Conservation (phyloP, 148 eudicot genomes). For the Arctostaphylos glauca region DNA sequence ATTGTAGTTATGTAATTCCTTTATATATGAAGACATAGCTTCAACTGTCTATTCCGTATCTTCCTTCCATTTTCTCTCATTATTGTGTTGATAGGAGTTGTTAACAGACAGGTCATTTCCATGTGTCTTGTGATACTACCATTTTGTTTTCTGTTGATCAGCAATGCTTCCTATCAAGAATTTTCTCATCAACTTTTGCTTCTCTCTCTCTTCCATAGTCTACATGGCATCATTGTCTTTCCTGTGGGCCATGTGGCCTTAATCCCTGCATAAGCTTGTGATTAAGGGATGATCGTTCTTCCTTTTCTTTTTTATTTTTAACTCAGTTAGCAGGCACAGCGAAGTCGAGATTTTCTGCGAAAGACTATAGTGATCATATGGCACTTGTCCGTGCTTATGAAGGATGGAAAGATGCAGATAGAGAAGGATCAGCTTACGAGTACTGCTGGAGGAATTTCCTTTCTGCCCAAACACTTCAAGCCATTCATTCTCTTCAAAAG, state of each 20-base stretch:
- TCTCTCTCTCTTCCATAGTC: background rate
- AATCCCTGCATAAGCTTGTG: background rate
- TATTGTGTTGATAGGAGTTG: background rate
- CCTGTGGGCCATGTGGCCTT: background rate
- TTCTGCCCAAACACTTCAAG: slow-evolving; percentile 97
- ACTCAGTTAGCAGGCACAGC: slow-evolving; percentile 96
- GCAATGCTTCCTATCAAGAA: background rate
- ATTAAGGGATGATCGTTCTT: background rate
- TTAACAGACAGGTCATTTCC: background rate
- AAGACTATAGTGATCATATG: slow-evolving; percentile 99
- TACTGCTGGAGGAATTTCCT: slow-evolving; percentile 99
- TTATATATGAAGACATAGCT: background rate
- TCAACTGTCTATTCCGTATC: background rate
- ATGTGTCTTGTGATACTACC: background rate
- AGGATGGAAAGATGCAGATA: slow-evolving; percentile 99
- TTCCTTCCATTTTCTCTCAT: background rate
- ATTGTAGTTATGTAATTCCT: background rate
- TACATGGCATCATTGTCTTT: background rate
- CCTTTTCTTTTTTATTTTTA: slow-evolving; percentile 6
- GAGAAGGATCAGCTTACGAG: slow-evolving; percentile 98
- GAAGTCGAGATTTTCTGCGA: slow-evolving; percentile 95
- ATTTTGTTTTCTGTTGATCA: background rate
- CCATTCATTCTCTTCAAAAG: slow-evolving; percentile 94
- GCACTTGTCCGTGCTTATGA: slow-evolving; percentile 99
- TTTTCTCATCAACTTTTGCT: background rate